These are phyloP conservation scores for Colletotrichum sp. DNA, from an alignment of 2,329 filamentous ascomycete genomes.

Conservation along the genomic window DNA sequence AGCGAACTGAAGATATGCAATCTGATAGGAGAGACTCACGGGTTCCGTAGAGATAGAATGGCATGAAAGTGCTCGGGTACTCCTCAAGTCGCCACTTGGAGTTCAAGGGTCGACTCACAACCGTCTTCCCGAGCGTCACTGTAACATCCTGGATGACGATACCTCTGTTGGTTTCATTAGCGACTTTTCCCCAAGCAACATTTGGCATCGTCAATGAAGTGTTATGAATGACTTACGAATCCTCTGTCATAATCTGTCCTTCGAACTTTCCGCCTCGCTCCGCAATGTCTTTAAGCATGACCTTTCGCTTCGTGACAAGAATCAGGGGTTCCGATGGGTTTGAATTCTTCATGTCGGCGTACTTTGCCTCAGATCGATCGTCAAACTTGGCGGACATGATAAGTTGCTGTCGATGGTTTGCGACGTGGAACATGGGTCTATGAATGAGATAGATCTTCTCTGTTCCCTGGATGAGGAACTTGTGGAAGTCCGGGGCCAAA, in stretches of 20 bases:
- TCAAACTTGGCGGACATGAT: constrained; percentile 35
- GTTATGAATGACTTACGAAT: constrained; percentile 25
- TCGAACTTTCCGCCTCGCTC: constrained; percentile 26
- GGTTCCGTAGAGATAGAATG: constrained; percentile 50
- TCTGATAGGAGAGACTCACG: background rate
- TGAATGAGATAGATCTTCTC: constrained; percentile 37
- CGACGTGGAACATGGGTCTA: constrained; percentile 42
- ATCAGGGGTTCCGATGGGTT: constrained; percentile 30
- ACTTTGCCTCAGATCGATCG: constrained; percentile 22
- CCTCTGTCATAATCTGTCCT: constrained; percentile 32
- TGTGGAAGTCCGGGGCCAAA: constrained; percentile 34
- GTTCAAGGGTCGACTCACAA: constrained; percentile 41
- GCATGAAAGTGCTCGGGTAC: constrained; percentile 42
- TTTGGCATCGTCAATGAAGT: background rate
- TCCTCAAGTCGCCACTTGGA: constrained; percentile 33
- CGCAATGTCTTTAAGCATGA: constrained; percentile 27
- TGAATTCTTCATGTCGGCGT: constrained; percentile 27
- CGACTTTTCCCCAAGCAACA: too few relatives aligned
- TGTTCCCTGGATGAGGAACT: constrained; percentile 42
- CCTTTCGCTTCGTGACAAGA: constrained; percentile 29
- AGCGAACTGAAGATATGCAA: background rate
- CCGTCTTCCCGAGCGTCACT: constrained; percentile 24
- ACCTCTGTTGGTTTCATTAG: background rate
- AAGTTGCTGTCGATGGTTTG: constrained; percentile 44
- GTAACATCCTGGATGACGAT: constrained; percentile 27